Percentiles rank a stretch among this genome's conserved stretches.
These are phyloP conservation scores for Triangularia setosa DNA, from an alignment of 2,329 filamentous ascomycete species.

Conservation along the genomic window DNA sequence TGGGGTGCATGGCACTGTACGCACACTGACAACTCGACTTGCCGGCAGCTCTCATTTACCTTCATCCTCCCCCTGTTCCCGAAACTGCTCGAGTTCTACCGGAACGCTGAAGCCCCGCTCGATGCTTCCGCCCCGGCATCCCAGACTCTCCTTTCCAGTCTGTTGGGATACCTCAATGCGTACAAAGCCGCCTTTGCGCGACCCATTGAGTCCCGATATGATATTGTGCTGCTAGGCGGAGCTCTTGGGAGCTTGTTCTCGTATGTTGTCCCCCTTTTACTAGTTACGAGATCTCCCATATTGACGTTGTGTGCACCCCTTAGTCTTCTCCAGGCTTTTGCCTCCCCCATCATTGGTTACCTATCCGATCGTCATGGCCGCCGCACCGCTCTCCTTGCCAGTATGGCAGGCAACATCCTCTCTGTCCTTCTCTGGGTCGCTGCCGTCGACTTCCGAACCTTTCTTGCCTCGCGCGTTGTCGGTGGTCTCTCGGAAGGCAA, in stretches of 20 bases:
- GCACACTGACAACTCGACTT: background rate
- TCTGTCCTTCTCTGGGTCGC: slow-evolving; percentile 93
- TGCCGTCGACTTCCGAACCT: slow-evolving; percentile 91
- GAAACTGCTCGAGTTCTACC: slow-evolving; percentile 93
- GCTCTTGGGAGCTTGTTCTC: slow-evolving; percentile 73
- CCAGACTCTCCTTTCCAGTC: slow-evolving; percentile 70
- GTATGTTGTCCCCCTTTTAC: background rate
- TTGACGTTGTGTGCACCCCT: slow-evolving; percentile 3
- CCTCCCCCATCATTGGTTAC: slow-evolving; percentile 83
- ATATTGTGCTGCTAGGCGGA: slow-evolving; percentile 91
- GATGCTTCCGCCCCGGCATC: slow-evolving; percentile 39
- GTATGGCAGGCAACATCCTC: slow-evolving; percentile 89
- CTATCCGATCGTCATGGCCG: slow-evolving; percentile 88
- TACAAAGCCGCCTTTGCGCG: slow-evolving; percentile 93
- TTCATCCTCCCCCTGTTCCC: slow-evolving; percentile 97
- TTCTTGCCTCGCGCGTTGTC: slow-evolving; percentile 86
- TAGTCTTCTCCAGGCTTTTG: slow-evolving; percentile 84
- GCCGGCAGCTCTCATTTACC: slow-evolving; percentile 82
- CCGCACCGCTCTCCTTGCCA: slow-evolving; percentile 79
- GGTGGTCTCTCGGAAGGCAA: slow-evolving; percentile 95
- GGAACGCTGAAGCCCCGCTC: slow-evolving; percentile 68
- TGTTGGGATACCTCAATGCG: slow-evolving; percentile 79
- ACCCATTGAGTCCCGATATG: slow-evolving; percentile 93
- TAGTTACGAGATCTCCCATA: slow-evolving; percentile 58
- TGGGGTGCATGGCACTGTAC: background rate